Conservation (phyloP, 2,329 filamentous ascomycete species). For the Clonostachys rosea region DNA sequence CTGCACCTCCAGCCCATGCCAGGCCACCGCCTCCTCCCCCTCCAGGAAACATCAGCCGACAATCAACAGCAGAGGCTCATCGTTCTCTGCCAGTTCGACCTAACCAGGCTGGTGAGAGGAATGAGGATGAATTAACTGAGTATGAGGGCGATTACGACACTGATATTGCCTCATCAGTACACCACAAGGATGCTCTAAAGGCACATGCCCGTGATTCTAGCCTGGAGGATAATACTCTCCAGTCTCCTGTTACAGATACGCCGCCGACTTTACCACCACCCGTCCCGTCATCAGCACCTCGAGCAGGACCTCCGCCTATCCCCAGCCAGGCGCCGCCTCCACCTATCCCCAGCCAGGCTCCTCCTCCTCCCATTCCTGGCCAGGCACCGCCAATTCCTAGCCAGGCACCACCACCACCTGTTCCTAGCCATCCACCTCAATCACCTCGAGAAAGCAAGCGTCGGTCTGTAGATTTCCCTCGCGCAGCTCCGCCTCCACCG, state of each 20-base stretch:
- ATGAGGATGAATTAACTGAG: slow-evolving; percentile 78
- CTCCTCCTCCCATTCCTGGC: slow-evolving; percentile 60
- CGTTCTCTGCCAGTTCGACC: slow-evolving; percentile 36
- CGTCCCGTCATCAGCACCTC: slow-evolving; percentile 49
- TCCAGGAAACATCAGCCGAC: slow-evolving; percentile 44
- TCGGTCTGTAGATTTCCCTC: slow-evolving; percentile 60
- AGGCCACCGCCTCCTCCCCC: slow-evolving; percentile 66
- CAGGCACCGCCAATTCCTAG: slow-evolving; percentile 63
- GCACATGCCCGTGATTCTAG: slow-evolving; percentile 74
- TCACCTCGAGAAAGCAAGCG: slow-evolving; percentile 45
- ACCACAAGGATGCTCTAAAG: slow-evolving; percentile 89
- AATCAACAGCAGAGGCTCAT: slow-evolving; percentile 53
- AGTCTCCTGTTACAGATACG: slow-evolving; percentile 43
- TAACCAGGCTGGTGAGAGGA: slow-evolving; percentile 50
- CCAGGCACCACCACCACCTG: slow-evolving; percentile 43
- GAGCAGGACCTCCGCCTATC: slow-evolving; percentile 60
- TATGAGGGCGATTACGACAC: slow-evolving; percentile 99
- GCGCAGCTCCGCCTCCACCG: slow-evolving; percentile 61
- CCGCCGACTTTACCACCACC: slow-evolving; percentile 49
- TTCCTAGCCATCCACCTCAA: slow-evolving; percentile 22
- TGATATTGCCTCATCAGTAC: slow-evolving; percentile 90
- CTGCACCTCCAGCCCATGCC: slow-evolving; percentile 45
- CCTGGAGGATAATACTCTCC: slow-evolving; percentile 63
- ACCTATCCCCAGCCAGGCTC: not conserved
- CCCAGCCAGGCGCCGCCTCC: slow-evolving; percentile 54